These are phyloP conservation scores for Solanum pinnatisectum DNA, from an alignment of 257 asterid species.

Conservation along the genomic window DNA sequence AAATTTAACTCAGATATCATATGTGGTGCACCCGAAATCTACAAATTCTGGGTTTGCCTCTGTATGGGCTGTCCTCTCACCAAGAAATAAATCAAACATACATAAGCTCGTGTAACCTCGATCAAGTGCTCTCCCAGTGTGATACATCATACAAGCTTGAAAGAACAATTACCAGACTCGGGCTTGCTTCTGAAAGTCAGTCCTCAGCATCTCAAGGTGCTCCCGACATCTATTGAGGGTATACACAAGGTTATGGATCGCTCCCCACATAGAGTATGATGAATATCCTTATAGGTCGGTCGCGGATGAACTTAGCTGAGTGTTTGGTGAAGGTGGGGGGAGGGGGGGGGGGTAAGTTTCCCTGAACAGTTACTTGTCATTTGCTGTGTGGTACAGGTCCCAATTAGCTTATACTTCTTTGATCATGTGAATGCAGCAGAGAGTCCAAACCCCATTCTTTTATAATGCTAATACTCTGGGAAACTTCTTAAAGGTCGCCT, in stretches of 20 bases:
- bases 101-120: background rate
- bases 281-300: background rate
- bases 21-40: too few relatives aligned
- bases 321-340: too few relatives aligned
- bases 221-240: background rate
- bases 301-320: too few relatives aligned
- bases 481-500: too few relatives aligned
- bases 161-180: background rate
- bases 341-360: too few relatives aligned
- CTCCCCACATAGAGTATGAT: background rate
- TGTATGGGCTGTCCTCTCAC: too few relatives aligned
- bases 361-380: too few relatives aligned
- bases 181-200: background rate
- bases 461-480: too few relatives aligned
- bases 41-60: too few relatives aligned
- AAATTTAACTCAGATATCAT: too few relatives aligned
- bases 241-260: background rate
- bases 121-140: too few relatives aligned
- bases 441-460: background rate
- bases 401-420: background rate
- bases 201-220: background rate
- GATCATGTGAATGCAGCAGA: background rate
- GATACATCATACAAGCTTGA: background rate
- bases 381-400: too few relatives aligned
- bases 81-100: background rate